phyloP scores from a whole-genome alignment of 768 basidiomycete genomes.

The Sporobolomyces pararoseus region DNA sequence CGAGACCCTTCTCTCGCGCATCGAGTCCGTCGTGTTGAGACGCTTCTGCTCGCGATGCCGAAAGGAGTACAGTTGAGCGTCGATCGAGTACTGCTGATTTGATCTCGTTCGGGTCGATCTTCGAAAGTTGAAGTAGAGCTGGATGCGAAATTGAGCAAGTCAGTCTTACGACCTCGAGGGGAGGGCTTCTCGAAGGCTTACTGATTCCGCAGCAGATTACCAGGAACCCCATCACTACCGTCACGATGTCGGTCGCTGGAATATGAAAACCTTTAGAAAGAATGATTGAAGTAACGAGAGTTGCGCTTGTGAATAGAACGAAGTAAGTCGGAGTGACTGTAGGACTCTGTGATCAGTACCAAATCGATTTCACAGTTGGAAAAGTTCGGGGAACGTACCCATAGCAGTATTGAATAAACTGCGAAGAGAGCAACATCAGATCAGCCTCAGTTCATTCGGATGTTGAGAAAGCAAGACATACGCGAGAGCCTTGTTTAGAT shows the following conservation, averaged over 20 bases:
- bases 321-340: conserved; percentile 46
- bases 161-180: no score
- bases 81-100: conserved; percentile 58
- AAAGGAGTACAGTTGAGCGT: conserved; percentile 80
- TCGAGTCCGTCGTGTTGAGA: conserved; percentile 14
- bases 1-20: conserved; percentile 54
- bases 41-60: conserved; percentile 71
- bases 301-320: conserved; percentile 51
- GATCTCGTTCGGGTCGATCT: conserved; percentile 75
- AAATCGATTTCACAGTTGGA: no score
- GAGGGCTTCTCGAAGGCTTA: neutral
- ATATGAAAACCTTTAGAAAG: conserved; percentile 86
- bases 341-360: no score
- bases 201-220: conserved; percentile 85
- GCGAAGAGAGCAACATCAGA: neutral
- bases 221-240: conserved; percentile 78
- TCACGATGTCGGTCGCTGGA: conserved; percentile 71
- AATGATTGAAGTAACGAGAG: conserved; percentile 54
- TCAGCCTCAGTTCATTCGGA: no score
- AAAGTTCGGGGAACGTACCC: conserved; percentile 43
- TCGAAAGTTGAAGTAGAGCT: conserved; percentile 86
- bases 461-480: neutral
- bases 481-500: conserved; percentile 81
- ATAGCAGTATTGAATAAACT: conserved; percentile 76
- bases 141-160: neutral